Percentiles rank a stretch among this genome's conserved stretches.
Evolutionary conservation across 306 rosid species (phyloP).

Genomic region (Lablab purpureus): DNA sequence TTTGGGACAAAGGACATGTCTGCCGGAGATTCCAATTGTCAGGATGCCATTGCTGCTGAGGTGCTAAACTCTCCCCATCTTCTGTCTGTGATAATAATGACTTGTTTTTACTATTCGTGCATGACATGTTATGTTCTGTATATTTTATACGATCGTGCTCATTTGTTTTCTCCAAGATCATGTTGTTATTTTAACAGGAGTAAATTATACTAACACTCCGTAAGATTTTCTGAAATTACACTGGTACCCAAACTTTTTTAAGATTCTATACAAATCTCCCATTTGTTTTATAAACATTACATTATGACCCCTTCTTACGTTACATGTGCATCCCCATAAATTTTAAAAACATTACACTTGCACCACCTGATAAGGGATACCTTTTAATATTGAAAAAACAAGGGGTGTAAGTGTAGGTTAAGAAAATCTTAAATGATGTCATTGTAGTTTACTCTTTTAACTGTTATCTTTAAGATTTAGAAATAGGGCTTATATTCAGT

Average conservation of each 20-base stretch:
- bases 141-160: slow-evolving; percentile 2
- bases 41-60: slow-evolving; percentile 76
- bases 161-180: slow-evolving; percentile 3
- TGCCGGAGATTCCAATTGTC: slow-evolving; percentile 72
- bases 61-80: slow-evolving; percentile 53
- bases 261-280: no score
- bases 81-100: slow-evolving; percentile 24
- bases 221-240: no score
- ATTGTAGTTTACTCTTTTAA: not conserved
- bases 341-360: no score
- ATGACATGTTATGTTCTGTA: slow-evolving; percentile 12
- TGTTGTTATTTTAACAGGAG: not conserved
- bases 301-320: no score
- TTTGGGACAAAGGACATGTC: slow-evolving; percentile 68
- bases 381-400: no score
- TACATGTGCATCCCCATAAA: no score
- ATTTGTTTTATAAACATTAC: no score
- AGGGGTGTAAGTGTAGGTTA: no score
- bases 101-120: slow-evolving; percentile 16
- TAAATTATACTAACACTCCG: no score
- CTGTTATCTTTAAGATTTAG: not conserved
- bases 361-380: no score
- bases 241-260: no score
- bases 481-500: not conserved
- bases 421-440: no score